Percentiles rank a stretch among this genome's conserved stretches.
Evolutionary conservation across 2,329 filamentous ascomycete species (phyloP).

Genomic region (Atkinsonella texensis): DNA sequence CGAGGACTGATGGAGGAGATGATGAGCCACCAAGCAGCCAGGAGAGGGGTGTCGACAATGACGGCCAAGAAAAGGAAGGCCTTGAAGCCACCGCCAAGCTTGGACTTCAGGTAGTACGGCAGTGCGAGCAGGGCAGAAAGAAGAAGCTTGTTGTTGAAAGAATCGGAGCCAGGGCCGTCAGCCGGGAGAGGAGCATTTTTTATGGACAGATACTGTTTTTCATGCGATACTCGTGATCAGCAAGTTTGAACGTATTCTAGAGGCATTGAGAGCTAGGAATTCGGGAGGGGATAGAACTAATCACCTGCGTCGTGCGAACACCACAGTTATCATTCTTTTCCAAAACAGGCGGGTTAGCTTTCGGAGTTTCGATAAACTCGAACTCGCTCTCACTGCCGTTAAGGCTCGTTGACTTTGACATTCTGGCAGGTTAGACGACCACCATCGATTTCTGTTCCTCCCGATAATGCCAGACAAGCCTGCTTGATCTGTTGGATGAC

Average conservation of each 20-base stretch:
- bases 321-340: slow-evolving; percentile 52
- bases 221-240: not conserved
- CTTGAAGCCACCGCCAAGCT: slow-evolving; percentile 78
- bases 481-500: too few relatives aligned
- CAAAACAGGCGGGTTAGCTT: slow-evolving; percentile 41
- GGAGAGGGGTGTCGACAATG: slow-evolving; percentile 66
- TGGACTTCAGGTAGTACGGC: slow-evolving; percentile 72
- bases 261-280: not conserved
- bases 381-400: slow-evolving; percentile 25
- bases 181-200: slow-evolving; percentile 91
- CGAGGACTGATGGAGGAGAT: slow-evolving; percentile 73
- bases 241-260: not conserved
- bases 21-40: slow-evolving; percentile 72
- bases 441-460: slow-evolving; percentile 1
- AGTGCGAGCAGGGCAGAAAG: slow-evolving; percentile 56
- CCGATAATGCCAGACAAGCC: too few relatives aligned
- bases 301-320: slow-evolving; percentile 28
- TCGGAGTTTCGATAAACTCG: slow-evolving; percentile 30
- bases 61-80: slow-evolving; percentile 78
- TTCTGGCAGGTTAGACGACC: slow-evolving; percentile 16
- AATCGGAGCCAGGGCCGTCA: slow-evolving; percentile 71
- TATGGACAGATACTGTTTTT: slow-evolving; percentile 48
- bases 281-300: slow-evolving; percentile 13
- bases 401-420: slow-evolving; percentile 22
- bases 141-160: slow-evolving; percentile 75